Conservation (phyloP, 2,329 filamentous ascomycete genomes). For the Cadophora sp. region DNA sequence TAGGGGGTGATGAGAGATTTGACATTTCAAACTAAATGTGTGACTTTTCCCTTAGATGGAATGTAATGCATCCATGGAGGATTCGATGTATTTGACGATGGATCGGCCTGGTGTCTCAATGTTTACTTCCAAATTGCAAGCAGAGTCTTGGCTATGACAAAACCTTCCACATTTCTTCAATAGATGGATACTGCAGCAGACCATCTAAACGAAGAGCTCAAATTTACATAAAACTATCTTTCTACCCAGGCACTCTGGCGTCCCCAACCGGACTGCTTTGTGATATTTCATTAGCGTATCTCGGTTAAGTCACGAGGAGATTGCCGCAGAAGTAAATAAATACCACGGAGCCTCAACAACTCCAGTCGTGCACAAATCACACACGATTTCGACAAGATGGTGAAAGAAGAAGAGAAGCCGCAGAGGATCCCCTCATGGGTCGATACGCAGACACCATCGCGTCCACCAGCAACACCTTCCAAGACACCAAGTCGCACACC, state of each 20-base stretch:
- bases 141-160: too few species aligned
- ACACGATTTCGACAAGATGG: neutral
- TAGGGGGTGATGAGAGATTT: neutral
- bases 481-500: neutral
- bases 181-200: too few species aligned
- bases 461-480: neutral
- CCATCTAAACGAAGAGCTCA: too few species aligned
- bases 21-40: neutral
- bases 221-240: too few species aligned
- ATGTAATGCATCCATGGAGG: too few species aligned
- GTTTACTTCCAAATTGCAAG: neutral
- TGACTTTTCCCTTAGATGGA: too few species aligned
- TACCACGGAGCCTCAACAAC: neutral
- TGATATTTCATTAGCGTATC: neutral
- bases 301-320: neutral
- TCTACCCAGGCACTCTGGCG: neutral
- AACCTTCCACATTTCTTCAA: too few species aligned
- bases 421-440: constrained; percentile 3
- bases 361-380: neutral
- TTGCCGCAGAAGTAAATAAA: neutral
- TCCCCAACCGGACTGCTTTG: too few species aligned
- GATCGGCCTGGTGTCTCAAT: neutral
- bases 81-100: too few species aligned
- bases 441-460: neutral
- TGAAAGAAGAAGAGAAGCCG: neutral